Base-by-base conservation (phyloP, 192 early-diverging fungal genomes). In the Phlyctochytrium planicorne region DNA sequence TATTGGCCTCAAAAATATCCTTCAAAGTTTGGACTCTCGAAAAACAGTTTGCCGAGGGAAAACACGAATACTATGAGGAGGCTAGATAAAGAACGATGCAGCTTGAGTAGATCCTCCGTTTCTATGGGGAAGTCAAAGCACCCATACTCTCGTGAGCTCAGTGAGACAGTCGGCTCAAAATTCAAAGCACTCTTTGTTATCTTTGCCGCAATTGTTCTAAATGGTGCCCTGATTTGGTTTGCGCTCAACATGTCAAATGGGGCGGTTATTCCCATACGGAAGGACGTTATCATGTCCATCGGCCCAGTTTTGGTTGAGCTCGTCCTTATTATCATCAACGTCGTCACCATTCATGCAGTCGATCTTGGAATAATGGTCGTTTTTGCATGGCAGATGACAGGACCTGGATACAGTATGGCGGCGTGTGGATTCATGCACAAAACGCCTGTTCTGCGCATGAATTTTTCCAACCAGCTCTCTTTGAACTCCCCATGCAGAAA, bases 351-450 rank as follows among this genome's bases (percentile, higher is more conserved):
- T 55, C 52, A 60, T 34, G 53, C 36, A n/a, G 23, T 69, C 1
- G 68, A 69, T 12, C 32, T 52, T n/a, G 68, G 40, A 30, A 52
- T 52, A 20, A 33, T 52, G 17, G 34, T 34, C 20, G 27, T 62
- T 2, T 52, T 63, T 53, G 59, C 36, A 6, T 53, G 62, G 36
- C 47, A 53, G 47, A 25, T 69, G 35, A 31, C 36, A 20, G 30
- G 52, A 50, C 25, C 24, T 0, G 68, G 68, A 25, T 69, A 52
- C 60, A 63, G 68, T 23, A n/a, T 63, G 25, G 68, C 52, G 14
- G 61, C 53, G 0, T 69, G 68, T 34, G 68, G 68, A 31, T 69
- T 52, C 52, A 17, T 69, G 32, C 68, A 69, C 29, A 69, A 59
- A 16, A 30, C 47, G 17, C 53, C 68, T 1, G 30, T 69, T 52